A percentile compares a stretch with the other conserved stretches of the same genome.
phyloP scores from a whole-genome alignment of 1,284 basidiomycete genomes.

The Apiotrichum montevideense region DNA sequence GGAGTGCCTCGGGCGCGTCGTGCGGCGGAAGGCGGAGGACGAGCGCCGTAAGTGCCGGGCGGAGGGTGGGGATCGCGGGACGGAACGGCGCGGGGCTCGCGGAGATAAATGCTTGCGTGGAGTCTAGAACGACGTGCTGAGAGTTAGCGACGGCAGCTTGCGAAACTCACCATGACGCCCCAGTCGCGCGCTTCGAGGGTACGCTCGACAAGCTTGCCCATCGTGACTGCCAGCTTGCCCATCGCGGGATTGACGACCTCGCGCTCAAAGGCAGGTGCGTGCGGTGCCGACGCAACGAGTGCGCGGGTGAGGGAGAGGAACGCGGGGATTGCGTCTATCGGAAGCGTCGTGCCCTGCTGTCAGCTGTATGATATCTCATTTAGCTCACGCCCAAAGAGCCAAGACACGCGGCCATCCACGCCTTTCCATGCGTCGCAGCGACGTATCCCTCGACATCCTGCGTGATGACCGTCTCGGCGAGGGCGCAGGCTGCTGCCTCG shows the following conservation, averaged over 20 bases:
- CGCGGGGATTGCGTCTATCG: conserved; percentile 1
- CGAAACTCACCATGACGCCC: conserved; percentile 22
- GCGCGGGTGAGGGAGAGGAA: conserved; percentile 25
- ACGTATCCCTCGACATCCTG: conserved; percentile 41
- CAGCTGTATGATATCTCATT: neutral
- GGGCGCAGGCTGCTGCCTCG: conserved; percentile 20
- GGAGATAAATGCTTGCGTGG: conserved; percentile 24
- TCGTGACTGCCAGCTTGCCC: conserved; percentile 36
- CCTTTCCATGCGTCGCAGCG: conserved; percentile 32
- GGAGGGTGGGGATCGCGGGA: conserved; percentile 28
- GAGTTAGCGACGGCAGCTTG: too few relatives aligned
- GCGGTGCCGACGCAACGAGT: conserved; percentile 23
- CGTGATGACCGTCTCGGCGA: conserved; percentile 25
- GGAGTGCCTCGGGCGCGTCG: conserved; percentile 6
- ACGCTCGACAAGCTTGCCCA: conserved; percentile 30
- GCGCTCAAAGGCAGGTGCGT: conserved; percentile 40
- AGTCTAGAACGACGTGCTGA: conserved; percentile 18
- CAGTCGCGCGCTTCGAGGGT: conserved; percentile 18
- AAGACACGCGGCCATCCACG: conserved; percentile 33
- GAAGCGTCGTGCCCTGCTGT: conserved; percentile 4
- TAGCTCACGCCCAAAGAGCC: conserved; percentile 25
- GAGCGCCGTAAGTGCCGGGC: conserved; percentile 23
- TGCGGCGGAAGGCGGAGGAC: conserved; percentile 21
- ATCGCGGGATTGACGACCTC: conserved; percentile 40
- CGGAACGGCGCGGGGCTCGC: conserved; percentile 40